Evolutionary conservation across 176 grass and related monocot genomes (phyloP).

Genomic region (Pontederia crassipes): DNA sequence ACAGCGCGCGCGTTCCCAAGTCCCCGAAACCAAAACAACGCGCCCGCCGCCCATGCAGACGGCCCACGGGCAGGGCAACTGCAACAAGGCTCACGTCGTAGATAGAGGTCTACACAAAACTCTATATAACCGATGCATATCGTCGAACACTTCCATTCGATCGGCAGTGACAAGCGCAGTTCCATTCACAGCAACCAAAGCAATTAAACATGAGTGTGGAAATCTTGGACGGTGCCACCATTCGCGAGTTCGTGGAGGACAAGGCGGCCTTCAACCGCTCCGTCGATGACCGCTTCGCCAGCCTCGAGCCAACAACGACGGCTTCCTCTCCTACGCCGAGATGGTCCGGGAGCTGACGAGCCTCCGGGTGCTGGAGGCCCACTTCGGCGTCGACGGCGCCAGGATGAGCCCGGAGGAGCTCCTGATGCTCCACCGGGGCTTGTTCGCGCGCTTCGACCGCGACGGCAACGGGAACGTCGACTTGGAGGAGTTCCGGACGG

Average conservation of each 20-base stretch:
- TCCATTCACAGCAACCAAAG: too few relatives aligned
- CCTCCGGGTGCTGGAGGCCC: slow-evolving; percentile 43
- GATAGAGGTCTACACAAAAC: too few relatives aligned
- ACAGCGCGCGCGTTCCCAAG: too few relatives aligned
- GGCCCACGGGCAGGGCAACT: too few relatives aligned
- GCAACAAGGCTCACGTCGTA: too few relatives aligned
- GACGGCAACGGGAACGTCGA: slow-evolving; percentile 60
- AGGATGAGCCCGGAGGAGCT: slow-evolving; percentile 25
- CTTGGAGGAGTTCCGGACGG: slow-evolving; percentile 47
- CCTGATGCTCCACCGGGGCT: slow-evolving; percentile 24
- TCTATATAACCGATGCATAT: too few relatives aligned
- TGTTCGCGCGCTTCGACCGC: slow-evolving; percentile 52
- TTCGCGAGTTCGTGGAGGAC: slow-evolving; percentile 61
- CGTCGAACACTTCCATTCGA: too few relatives aligned
- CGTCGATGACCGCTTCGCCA: slow-evolving; percentile 40
- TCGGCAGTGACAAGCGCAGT: too few relatives aligned
- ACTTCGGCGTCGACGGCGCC: slow-evolving; percentile 40
- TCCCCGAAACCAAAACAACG: too few relatives aligned
- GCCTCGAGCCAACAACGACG: slow-evolving; percentile 39
- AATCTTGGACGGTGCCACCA: slow-evolving; percentile 20
- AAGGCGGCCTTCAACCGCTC: slow-evolving; percentile 41
- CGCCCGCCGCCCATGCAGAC: too few relatives aligned
- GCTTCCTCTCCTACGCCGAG: slow-evolving; percentile 54
- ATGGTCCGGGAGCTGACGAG: slow-evolving; percentile 47
- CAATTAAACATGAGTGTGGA: slow-evolving; percentile 76